These are phyloP conservation scores for Thelephora aurantiotincta DNA, from an alignment of 768 basidiomycete genomes.

Conservation along the genomic window DNA sequence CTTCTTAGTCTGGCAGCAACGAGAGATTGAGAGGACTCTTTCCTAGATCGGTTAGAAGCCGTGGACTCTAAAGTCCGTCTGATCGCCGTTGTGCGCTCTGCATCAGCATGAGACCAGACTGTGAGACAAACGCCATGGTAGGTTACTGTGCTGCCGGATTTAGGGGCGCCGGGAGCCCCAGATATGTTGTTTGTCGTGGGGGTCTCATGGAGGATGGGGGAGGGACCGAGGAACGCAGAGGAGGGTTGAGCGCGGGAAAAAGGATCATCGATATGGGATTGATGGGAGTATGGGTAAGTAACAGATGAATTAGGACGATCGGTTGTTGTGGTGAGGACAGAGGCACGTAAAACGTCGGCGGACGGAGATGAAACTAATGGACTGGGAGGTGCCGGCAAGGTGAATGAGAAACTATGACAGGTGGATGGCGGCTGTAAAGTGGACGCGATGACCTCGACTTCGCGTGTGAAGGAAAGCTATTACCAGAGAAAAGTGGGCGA, in stretches of 20 bases:
- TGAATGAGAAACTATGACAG: slow-evolving; percentile 85
- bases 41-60: slow-evolving; percentile 50
- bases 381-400: slow-evolving; percentile 60
- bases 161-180: slow-evolving; percentile 8
- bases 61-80: slow-evolving; percentile 54
- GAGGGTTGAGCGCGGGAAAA: slow-evolving; percentile 59
- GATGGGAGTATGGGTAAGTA: slow-evolving; percentile 48
- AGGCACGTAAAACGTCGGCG: slow-evolving; percentile 58
- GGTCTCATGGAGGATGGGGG: slow-evolving; percentile 31
- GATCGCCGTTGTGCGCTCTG: slow-evolving; percentile 73
- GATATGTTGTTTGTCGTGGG: background rate
- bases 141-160: slow-evolving; percentile 35
- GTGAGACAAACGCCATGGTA: slow-evolving; percentile 90
- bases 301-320: slow-evolving; percentile 40
- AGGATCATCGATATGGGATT: slow-evolving; percentile 50
- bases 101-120: slow-evolving; percentile 93
- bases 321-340: slow-evolving; percentile 47
- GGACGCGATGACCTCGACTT: slow-evolving; percentile 91
- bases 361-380: slow-evolving; percentile 65
- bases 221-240: slow-evolving; percentile 67
- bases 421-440: slow-evolving; percentile 88
- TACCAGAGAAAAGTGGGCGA: slow-evolving; percentile 3
- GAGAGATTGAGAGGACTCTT: slow-evolving; percentile 63
- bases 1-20: slow-evolving; percentile 54
- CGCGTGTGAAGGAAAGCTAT: slow-evolving; percentile 81